Conservation (phyloP, 805 yeast species). For the Ogataea polymorpha region DNA sequence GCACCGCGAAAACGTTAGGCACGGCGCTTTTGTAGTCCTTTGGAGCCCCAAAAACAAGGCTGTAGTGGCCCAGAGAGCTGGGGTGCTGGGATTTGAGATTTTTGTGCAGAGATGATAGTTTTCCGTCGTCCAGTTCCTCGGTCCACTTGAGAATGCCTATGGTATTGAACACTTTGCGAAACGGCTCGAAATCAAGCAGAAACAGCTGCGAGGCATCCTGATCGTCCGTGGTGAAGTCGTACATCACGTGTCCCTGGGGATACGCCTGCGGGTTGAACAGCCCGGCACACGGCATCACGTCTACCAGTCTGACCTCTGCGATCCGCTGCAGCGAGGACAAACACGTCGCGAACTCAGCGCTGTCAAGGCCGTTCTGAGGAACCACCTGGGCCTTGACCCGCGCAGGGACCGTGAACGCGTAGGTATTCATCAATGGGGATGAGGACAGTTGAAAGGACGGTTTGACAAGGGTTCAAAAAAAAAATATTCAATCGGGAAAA, state of each 20-base stretch:
- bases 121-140: conserved; percentile 23
- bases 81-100: conserved; percentile 48
- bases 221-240: conserved; percentile 53
- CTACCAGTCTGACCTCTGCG: conserved; percentile 68
- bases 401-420: conserved; percentile 60
- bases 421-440: conserved; percentile 33
- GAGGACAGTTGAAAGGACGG: neutral
- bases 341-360: conserved; percentile 41
- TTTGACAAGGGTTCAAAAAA: neutral
- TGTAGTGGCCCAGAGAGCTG: conserved; percentile 50
- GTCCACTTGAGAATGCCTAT: conserved; percentile 41
- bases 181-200: conserved; percentile 87
- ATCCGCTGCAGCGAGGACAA: conserved; percentile 43
- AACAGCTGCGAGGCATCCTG: conserved; percentile 48
- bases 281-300: conserved; percentile 64
- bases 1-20: conserved; percentile 18
- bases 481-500: conserved; percentile 1
- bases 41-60: conserved; percentile 54
- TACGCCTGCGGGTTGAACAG: conserved; percentile 80
- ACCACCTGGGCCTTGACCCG: conserved; percentile 63
- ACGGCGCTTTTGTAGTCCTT: conserved; percentile 3
- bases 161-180: conserved; percentile 69
- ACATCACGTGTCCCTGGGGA: conserved; percentile 73
- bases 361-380: conserved; percentile 55
- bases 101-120: conserved; percentile 29